These are phyloP conservation scores for Trypanosoma avium DNA, from an alignment of 208 protist genomes.

Conservation along the genomic window DNA sequence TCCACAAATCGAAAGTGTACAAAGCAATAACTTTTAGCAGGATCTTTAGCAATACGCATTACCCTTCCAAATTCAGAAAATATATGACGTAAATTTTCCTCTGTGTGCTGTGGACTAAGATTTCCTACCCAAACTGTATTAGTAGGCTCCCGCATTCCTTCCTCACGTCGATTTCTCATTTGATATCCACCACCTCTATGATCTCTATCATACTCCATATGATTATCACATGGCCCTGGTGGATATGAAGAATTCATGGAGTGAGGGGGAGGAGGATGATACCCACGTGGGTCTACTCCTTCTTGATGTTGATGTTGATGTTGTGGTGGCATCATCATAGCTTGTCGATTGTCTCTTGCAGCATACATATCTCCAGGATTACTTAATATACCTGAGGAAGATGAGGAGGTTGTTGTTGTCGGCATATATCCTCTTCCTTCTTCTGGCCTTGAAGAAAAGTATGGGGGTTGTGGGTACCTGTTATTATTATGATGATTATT, in stretches of 20 bases:
- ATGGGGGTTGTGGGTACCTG: neutral
- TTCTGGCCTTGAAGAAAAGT: neutral
- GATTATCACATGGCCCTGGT: constrained; percentile 10
- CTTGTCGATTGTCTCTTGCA: constrained; percentile 17
- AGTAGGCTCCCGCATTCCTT: constrained; percentile 64
- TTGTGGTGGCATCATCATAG: neutral
- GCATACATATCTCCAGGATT: neutral
- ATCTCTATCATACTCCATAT: constrained; percentile 4
- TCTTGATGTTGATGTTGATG: too few species aligned
- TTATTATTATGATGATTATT: too few species aligned
- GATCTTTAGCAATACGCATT: constrained; percentile 70
- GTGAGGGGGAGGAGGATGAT: too few species aligned
- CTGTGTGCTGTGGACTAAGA: constrained; percentile 59
- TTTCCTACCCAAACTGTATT: constrained; percentile 91
- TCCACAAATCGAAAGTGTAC: constrained; percentile 81
- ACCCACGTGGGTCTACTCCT: constrained; percentile 5
- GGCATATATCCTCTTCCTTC: neutral
- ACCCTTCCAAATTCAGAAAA: constrained; percentile 81
- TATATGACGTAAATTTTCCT: constrained; percentile 45
- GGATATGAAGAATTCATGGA: constrained; percentile 3
- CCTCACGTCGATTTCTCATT: constrained; percentile 20
- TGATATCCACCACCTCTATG: constrained; percentile 23
- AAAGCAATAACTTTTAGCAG: constrained; percentile 80
- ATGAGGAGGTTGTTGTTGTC: neutral
- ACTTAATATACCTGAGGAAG: constrained; percentile 13